Conservation (phyloP, 2,329 filamentous ascomycete species). For the Helicocarpus griseus region DNA sequence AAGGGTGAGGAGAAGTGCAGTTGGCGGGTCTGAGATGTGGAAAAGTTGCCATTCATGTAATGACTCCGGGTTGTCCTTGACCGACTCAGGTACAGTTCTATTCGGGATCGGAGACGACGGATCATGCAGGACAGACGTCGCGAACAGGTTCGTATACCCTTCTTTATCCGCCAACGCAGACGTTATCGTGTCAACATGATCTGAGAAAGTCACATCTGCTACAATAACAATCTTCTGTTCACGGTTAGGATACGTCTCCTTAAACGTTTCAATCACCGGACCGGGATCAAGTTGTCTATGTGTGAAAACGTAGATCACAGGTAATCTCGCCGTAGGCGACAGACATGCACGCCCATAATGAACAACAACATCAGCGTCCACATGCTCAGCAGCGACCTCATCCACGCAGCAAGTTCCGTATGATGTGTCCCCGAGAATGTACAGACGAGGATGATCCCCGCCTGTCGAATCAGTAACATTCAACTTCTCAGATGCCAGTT, state of each 20-base stretch:
- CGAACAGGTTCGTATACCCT: conserved; percentile 63
- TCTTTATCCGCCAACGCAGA: conserved; percentile 41
- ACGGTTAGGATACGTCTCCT: conserved; percentile 56
- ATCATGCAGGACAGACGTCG: conserved; percentile 65
- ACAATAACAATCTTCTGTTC: conserved; percentile 63
- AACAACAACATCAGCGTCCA: conserved; percentile 79
- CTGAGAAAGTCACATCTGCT: conserved; percentile 80
- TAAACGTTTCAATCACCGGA: conserved; percentile 52
- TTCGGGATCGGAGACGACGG: conserved; percentile 78
- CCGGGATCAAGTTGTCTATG: conserved; percentile 57
- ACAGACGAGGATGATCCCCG: conserved; percentile 43
- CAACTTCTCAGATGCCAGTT: conserved; percentile 8
- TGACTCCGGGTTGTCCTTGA: conserved; percentile 34
- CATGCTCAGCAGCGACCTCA: conserved; percentile 91
- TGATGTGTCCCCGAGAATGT: conserved; percentile 87
- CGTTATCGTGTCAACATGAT: conserved; percentile 56
- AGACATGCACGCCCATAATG: conserved; percentile 91
- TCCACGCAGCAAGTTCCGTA: conserved; percentile 97
- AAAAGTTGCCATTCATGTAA: conserved; percentile 67
- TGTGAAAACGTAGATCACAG: conserved; percentile 87
- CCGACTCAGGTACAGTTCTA: conserved; percentile 52
- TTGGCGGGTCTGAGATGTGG: conserved; percentile 72
- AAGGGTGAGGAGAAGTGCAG: conserved; percentile 76
- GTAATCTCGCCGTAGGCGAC: conserved; percentile 76
- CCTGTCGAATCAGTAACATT: conserved; percentile 9